Conservation (phyloP, 1,139 yeast species). For the Kurtzmaniella natalensis region DNA sequence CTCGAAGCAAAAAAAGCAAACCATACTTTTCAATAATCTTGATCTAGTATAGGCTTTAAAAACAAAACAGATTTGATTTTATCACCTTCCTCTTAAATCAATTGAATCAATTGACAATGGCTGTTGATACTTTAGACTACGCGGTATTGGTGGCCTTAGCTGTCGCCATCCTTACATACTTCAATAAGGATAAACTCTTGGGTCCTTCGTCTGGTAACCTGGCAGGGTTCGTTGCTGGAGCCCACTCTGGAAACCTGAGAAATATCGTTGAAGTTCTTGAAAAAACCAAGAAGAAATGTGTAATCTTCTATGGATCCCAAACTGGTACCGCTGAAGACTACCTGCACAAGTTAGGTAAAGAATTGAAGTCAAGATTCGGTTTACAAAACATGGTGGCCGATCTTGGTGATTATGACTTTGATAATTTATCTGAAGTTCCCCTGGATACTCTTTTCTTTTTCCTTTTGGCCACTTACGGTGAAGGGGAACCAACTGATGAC, state of each 20-base stretch:
- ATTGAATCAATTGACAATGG: conserved; percentile 33
- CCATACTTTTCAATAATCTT: too few relatives aligned
- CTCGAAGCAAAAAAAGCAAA: too few relatives aligned
- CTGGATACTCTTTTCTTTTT: conserved; percentile 59
- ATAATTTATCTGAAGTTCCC: conserved; percentile 55
- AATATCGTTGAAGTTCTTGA: conserved; percentile 63
- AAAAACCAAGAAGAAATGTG: conserved; percentile 65
- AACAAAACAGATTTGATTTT: too few relatives aligned
- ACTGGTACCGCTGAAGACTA: conserved; percentile 99
- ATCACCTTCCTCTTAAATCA: too few relatives aligned
- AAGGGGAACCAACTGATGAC: conserved; percentile 97
- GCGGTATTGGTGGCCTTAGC: conserved; percentile 64
- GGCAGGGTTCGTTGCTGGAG: conserved; percentile 38
- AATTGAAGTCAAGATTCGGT: conserved; percentile 77
- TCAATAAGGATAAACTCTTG: conserved; percentile 60
- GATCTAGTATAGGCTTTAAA: too few relatives aligned
- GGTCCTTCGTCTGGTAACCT: conserved; percentile 31
- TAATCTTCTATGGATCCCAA: conserved; percentile 91
- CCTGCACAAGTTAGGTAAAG: conserved; percentile 86
- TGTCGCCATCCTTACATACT: conserved; percentile 59
- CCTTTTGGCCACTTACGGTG: conserved; percentile 92
- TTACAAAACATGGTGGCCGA: conserved; percentile 84
- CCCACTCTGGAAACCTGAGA: conserved; percentile 38
- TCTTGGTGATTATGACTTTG: conserved; percentile 79
- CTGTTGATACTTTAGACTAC: conserved; percentile 66